Conservation (phyloP, 495 filamentous ascomycete genomes). For the Staphylotrichum tortipilum region DNA sequence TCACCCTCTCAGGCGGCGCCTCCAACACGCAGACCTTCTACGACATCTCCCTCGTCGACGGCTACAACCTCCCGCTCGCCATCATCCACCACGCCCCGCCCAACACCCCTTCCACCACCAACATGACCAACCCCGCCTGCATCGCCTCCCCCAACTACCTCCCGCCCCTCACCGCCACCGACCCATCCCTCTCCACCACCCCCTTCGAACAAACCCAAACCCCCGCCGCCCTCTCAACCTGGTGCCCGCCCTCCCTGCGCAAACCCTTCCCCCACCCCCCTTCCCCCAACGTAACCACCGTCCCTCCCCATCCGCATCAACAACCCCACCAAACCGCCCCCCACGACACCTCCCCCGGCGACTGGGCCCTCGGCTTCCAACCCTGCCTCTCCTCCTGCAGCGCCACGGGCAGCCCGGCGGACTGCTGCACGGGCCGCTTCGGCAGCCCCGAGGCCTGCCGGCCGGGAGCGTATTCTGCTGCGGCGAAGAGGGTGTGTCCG, state of each 20-base stretch:
- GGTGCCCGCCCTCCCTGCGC: slow-evolving; percentile 75
- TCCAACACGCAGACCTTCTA: slow-evolving; percentile 59
- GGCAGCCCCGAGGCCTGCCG: slow-evolving; percentile 47
- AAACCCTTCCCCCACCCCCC: slow-evolving; percentile 50
- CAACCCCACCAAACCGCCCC: slow-evolving; percentile 49
- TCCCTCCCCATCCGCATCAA: slow-evolving; percentile 16
- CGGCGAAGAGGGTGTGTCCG: slow-evolving; percentile 65
- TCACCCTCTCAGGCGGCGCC: slow-evolving; percentile 56
- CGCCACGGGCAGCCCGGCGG: slow-evolving; percentile 43
- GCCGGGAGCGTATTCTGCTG: slow-evolving; percentile 52
- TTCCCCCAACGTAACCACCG: slow-evolving; percentile 60
- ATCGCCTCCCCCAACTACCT: slow-evolving; percentile 56
- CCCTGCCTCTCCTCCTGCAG: slow-evolving; percentile 66
- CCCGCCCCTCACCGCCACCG: slow-evolving; percentile 14
- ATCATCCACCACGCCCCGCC: slow-evolving; percentile 52
- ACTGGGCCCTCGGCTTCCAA: no score
- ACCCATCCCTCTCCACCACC: slow-evolving; percentile 22
- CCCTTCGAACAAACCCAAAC: slow-evolving; percentile 50
- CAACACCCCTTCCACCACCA: slow-evolving; percentile 52
- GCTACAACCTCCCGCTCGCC: slow-evolving; percentile 69
- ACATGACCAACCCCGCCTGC: slow-evolving; percentile 65
- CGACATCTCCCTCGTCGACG: slow-evolving; percentile 77
- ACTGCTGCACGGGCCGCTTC: slow-evolving; percentile 65
- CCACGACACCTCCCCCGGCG: slow-evolving; percentile 49
- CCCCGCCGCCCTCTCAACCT: slow-evolving; percentile 42